phyloP scores from a whole-genome alignment of 1,284 basidiomycete genomes.

The Mycena sp. region DNA sequence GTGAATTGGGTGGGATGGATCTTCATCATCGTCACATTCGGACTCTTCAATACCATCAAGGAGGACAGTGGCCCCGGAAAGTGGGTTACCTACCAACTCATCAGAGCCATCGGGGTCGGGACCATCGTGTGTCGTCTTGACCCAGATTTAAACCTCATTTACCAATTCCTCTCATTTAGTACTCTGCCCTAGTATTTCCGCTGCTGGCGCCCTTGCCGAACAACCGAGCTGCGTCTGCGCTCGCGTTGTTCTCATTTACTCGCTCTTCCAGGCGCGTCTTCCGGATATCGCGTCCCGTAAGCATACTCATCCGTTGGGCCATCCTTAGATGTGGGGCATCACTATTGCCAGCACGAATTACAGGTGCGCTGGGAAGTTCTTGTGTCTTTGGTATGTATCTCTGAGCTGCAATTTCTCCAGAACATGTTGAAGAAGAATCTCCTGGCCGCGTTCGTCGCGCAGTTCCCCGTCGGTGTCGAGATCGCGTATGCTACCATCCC shows the following conservation, averaged over 20 bases:
- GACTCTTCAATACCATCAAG: constrained; percentile 46
- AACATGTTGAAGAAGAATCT: constrained; percentile 44
- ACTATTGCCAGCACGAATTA: constrained; percentile 46
- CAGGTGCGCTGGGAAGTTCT: constrained; percentile 5
- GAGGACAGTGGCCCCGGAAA: constrained; percentile 39
- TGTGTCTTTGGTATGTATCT: neutral
- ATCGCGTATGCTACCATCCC: constrained; percentile 51
- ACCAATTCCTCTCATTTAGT: constrained; percentile 6
- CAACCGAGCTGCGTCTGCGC: constrained; percentile 41
- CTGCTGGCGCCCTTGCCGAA: constrained; percentile 42
- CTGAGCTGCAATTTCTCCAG: constrained; percentile 26
- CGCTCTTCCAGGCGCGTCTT: constrained; percentile 39
- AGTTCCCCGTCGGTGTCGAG: constrained; percentile 44
- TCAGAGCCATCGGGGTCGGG: constrained; percentile 45
- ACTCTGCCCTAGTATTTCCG: constrained; percentile 34
- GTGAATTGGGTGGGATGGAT: constrained; percentile 50
- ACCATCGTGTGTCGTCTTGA: constrained; percentile 34
- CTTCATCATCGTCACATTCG: constrained; percentile 43
- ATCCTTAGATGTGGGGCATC: constrained; percentile 44
- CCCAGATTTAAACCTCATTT: constrained; percentile 17
- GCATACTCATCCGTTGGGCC: too few species aligned
- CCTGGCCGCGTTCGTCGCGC: constrained; percentile 40
- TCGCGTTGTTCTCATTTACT: constrained; percentile 47
- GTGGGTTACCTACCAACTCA: constrained; percentile 41
- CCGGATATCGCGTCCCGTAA: neutral